These are phyloP conservation scores for Rhizopus stolonifer DNA, from an alignment of 371 early-diverging fungal species.

Conservation along the genomic window DNA sequence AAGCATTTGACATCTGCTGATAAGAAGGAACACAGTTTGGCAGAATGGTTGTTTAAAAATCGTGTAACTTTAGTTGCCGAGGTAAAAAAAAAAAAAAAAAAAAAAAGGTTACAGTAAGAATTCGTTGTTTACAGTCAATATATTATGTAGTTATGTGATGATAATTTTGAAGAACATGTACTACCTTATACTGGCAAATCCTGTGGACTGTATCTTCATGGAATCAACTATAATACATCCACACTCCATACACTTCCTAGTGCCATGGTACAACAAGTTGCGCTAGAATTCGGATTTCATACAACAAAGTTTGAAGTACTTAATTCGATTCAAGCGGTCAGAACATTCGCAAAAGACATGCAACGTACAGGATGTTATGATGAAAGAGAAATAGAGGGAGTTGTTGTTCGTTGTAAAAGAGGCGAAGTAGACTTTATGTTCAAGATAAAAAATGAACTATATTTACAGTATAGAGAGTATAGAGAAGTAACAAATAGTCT, in stretches of 20 bases:
- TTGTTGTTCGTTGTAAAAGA: slow-evolving; percentile 82
- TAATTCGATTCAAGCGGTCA: slow-evolving; percentile 55
- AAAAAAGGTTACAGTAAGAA: no score
- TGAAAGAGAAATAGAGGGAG: slow-evolving; percentile 80
- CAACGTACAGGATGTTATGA: slow-evolving; percentile 63
- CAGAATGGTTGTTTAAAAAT: slow-evolving; percentile 66
- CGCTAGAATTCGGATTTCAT: slow-evolving; percentile 77
- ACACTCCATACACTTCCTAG: slow-evolving; percentile 73
- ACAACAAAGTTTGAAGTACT: slow-evolving; percentile 47
- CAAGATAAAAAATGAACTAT: slow-evolving; percentile 93
- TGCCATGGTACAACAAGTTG: slow-evolving; percentile 59
- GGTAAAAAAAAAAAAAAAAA: slow-evolving; percentile 37
- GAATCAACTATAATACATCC: slow-evolving; percentile 80
- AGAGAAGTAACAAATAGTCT: slow-evolving; percentile 80
- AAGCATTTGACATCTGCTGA: slow-evolving; percentile 60
- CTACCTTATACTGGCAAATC: slow-evolving; percentile 75
- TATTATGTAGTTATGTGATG: slow-evolving; percentile 82
- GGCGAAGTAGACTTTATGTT: slow-evolving; percentile 63
- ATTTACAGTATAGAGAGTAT: slow-evolving; percentile 93
- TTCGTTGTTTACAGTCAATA: neutral
- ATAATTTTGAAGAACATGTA: slow-evolving; percentile 93
- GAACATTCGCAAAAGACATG: slow-evolving; percentile 64
- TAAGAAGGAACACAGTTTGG: slow-evolving; percentile 64
- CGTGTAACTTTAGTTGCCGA: slow-evolving; percentile 85
- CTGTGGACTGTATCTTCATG: slow-evolving; percentile 90